A percentile compares a stretch with the other conserved stretches of the same genome.
These are phyloP conservation scores for Thuidium tamariscinum DNA, from an alignment of 225 moss, liverwort and hornwort species.

Conservation along the genomic window DNA sequence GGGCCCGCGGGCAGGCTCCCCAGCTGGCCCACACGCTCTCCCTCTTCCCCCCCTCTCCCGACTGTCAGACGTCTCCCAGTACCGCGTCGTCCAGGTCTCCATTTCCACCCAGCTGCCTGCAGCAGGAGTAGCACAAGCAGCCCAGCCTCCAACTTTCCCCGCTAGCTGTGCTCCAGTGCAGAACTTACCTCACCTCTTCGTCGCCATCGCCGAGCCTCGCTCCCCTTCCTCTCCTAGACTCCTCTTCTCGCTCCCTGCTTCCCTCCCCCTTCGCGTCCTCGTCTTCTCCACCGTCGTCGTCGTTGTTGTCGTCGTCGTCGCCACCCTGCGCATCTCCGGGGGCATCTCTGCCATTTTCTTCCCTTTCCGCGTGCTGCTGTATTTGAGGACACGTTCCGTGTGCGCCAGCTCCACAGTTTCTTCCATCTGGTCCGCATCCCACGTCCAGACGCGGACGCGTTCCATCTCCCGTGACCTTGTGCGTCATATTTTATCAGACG, in stretches of 20 bases:
- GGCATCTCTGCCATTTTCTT: neutral
- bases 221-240: no score
- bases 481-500: neutral
- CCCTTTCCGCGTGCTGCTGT: neutral
- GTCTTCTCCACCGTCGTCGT: neutral
- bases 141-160: no score
- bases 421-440: neutral
- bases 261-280: neutral
- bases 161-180: neutral
- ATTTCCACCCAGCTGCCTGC: neutral
- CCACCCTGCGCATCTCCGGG: neutral
- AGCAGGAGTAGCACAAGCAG: neutral
- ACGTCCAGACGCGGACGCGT: neutral
- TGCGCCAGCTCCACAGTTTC: neutral
- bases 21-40: conserved; percentile 8
- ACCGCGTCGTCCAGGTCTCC: neutral
- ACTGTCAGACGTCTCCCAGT: neutral
- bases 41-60: neutral
- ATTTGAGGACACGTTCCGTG: neutral
- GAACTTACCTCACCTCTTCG: neutral
- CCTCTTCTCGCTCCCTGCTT: neutral
- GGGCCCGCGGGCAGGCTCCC: neutral
- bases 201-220: neutral
- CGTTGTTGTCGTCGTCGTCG: neutral
- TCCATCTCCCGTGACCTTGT: neutral